These are phyloP conservation scores for Rasamsonia emersonii DNA, from an alignment of 2,329 filamentous ascomycete genomes.

Conservation along the genomic window DNA sequence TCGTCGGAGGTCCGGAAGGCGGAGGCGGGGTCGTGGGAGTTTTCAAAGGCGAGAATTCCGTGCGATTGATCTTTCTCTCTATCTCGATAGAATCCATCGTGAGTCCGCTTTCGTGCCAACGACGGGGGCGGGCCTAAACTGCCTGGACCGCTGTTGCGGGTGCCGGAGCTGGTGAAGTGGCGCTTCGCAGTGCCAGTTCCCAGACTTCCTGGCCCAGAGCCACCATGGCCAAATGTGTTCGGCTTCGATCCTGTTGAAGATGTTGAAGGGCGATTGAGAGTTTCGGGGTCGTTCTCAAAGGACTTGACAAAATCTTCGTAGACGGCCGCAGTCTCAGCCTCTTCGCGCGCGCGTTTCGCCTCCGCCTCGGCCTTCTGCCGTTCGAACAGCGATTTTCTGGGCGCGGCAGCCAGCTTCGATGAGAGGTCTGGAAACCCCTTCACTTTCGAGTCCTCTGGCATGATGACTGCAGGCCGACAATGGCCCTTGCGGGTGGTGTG, in stretches of 20 bases:
- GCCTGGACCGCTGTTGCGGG: conserved; percentile 42
- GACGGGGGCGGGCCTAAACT: conserved; percentile 37
- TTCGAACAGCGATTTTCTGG: conserved; percentile 82
- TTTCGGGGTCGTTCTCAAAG: conserved; percentile 38
- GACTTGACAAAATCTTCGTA: conserved; percentile 82
- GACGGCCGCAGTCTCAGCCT: conserved; percentile 77
- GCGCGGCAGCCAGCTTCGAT: conserved; percentile 67
- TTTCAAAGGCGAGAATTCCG: conserved; percentile 34
- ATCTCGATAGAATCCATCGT: conserved; percentile 31
- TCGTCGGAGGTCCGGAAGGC: conserved; percentile 37
- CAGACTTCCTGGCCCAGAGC: conserved; percentile 20
- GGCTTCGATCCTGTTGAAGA: conserved; percentile 15
- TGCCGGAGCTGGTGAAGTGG: conserved; percentile 48
- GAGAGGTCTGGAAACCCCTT: conserved; percentile 60
- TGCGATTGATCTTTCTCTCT: conserved; percentile 32
- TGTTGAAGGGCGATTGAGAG: conserved; percentile 11
- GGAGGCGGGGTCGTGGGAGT: conserved; percentile 27
- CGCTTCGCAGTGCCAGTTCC: conserved; percentile 44
- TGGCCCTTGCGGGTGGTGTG: too few species aligned
- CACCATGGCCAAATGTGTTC: conserved; percentile 23
- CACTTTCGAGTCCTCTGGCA: conserved; percentile 31
- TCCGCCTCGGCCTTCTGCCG: conserved; percentile 82
- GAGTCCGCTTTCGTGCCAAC: conserved; percentile 35
- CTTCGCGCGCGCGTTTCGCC: conserved; percentile 75
- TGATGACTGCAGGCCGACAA: too few species aligned